phyloP scores from a whole-genome alignment of 2,329 filamentous ascomycete genomes.

The Monilinia polystroma region DNA sequence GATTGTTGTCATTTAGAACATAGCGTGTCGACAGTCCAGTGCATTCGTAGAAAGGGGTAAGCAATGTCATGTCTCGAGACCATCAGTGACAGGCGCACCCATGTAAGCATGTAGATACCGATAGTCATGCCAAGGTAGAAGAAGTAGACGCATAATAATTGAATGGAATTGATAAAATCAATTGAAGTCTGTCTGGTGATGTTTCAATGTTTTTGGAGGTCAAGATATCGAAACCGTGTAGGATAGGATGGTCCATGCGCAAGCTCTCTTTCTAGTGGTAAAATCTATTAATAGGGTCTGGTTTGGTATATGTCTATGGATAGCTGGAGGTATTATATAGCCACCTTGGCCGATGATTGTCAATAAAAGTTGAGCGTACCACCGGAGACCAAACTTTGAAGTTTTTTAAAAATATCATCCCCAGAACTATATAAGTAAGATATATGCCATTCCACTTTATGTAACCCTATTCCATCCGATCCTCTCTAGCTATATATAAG shows the following conservation, averaged over 20 bases:
- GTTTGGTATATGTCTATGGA: neutral
- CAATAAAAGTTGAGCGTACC: neutral
- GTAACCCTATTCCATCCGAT: neutral
- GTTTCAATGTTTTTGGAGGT: neutral
- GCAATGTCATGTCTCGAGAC: constrained; percentile 1
- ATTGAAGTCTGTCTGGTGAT: neutral
- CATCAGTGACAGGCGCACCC: too few relatives aligned
- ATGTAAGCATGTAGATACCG: neutral
- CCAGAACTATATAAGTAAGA: neutral
- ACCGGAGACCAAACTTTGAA: too few relatives aligned
- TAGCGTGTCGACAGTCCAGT: neutral
- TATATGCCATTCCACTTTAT: neutral
- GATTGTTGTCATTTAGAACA: neutral
- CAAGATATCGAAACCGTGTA: neutral
- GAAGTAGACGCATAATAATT: too few relatives aligned
- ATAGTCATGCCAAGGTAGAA: neutral
- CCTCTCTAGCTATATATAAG: too few relatives aligned
- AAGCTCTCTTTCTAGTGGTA: neutral
- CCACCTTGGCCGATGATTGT: neutral
- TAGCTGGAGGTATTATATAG: neutral
- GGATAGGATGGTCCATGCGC: neutral
- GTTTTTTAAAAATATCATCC: too few relatives aligned
- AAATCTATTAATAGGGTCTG: too few relatives aligned
- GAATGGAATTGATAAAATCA: neutral
- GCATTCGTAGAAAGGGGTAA: neutral